Evolutionary conservation across 1,284 basidiomycete species (phyloP).

Genomic region (Tylopilus orsonianus): DNA sequence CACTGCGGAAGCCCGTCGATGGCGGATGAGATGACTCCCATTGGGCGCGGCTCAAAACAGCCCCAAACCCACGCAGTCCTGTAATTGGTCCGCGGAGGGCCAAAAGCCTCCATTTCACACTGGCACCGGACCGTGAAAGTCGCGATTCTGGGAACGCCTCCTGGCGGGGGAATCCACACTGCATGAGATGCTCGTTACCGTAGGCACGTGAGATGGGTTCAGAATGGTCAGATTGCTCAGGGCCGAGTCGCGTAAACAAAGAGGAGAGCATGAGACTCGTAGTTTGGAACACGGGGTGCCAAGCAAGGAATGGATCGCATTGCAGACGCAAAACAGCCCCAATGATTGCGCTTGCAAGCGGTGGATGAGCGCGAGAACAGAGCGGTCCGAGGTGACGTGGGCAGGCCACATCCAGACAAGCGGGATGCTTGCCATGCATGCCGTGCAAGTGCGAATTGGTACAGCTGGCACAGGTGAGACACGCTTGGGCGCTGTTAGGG

Average conservation of each 20-base stretch:
- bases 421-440: conserved; percentile 2
- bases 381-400: conserved; percentile 2
- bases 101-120: conserved; percentile 7
- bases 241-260: conserved; percentile 8
- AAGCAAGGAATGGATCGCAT: conserved; percentile 4
- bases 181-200: not conserved
- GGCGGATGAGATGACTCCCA: conserved; percentile 21
- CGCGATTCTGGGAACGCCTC: conserved; percentile 4
- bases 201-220: not conserved
- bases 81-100: conserved; percentile 27
- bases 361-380: conserved; percentile 15
- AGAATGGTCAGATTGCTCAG: conserved; percentile 10
- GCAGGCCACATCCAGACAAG: not conserved
- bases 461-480: conserved; percentile 5
- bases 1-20: conserved; percentile 27
- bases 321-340: not conserved
- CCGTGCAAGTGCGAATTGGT: conserved; percentile 6
- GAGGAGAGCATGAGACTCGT: not conserved
- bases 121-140: conserved; percentile 6
- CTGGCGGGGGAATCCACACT: conserved; percentile 10
- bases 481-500: conserved; percentile 9
- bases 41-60: conserved; percentile 14
- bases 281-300: not conserved
- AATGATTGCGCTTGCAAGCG: not conserved
- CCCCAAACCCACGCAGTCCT: conserved; percentile 18